Evolutionary conservation across 495 filamentous ascomycete species (phyloP).

Genomic region (Podospora fimiseda): DNA sequence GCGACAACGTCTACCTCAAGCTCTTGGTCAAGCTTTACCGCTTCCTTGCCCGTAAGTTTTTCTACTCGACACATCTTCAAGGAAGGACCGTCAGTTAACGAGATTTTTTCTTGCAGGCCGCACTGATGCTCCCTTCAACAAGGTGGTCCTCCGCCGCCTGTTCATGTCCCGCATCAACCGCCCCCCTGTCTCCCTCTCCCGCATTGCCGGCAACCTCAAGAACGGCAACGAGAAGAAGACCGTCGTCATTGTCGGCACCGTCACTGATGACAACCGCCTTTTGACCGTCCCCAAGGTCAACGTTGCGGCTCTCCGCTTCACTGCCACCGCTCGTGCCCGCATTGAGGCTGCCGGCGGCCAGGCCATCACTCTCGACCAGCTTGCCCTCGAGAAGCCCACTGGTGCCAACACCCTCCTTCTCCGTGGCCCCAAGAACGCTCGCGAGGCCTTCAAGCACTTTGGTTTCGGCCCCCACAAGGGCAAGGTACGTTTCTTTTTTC

Average conservation of each 20-base stretch:
- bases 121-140: slow-evolving; percentile 96
- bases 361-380: slow-evolving; percentile 89
- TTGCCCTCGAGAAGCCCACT: slow-evolving; percentile 86
- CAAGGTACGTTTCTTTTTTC: slow-evolving; percentile 60
- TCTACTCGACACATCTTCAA: background rate
- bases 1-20: slow-evolving; percentile 95
- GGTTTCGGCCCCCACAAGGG: slow-evolving; percentile 93
- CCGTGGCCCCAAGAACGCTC: slow-evolving; percentile 91
- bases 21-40: slow-evolving; percentile 98
- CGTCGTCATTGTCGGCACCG: slow-evolving; percentile 82
- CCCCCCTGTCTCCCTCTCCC: slow-evolving; percentile 86
- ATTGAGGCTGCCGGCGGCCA: slow-evolving; percentile 91
- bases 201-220: slow-evolving; percentile 69
- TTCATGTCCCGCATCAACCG: slow-evolving; percentile 98
- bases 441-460: slow-evolving; percentile 98
- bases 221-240: slow-evolving; percentile 74
- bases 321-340: slow-evolving; percentile 85
- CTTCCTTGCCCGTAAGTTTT: slow-evolving; percentile 87
- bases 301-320: slow-evolving; percentile 91
- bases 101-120: slow-evolving; percentile 53
- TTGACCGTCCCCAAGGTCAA: slow-evolving; percentile 82
- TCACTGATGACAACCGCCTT: slow-evolving; percentile 95
- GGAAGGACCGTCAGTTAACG: background rate
- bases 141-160: slow-evolving; percentile 89
- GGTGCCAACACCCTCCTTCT: slow-evolving; percentile 92